Conservation (phyloP, 495 filamentous ascomycete species). For the Barbatosphaeria neglecta region DNA sequence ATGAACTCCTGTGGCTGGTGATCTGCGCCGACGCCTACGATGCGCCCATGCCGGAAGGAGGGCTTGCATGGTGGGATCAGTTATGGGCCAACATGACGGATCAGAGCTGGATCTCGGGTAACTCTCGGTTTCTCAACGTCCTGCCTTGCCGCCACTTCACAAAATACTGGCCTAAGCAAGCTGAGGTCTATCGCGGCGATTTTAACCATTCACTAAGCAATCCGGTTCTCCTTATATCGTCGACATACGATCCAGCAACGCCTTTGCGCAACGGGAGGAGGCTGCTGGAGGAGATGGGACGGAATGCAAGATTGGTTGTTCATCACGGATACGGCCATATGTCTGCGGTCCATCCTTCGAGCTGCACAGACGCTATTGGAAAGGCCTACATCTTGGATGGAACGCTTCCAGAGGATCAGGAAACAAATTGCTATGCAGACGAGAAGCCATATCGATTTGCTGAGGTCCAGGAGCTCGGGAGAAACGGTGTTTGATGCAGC, state of each 20-base stretch:
- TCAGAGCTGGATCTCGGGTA: constrained; percentile 30
- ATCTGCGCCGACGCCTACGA: constrained; percentile 33
- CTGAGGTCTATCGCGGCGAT: constrained; percentile 31
- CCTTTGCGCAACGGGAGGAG: constrained; percentile 32
- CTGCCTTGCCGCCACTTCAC: constrained; percentile 30
- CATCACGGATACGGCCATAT: constrained; percentile 37
- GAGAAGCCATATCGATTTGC: constrained; percentile 24
- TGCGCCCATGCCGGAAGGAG: constrained; percentile 21
- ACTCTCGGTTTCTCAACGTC: constrained; percentile 27
- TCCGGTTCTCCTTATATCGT: constrained; percentile 31
- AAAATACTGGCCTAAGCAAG: constrained; percentile 29
- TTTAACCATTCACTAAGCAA: constrained; percentile 26
- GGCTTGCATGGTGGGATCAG: constrained; percentile 27
- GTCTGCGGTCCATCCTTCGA: constrained; percentile 21
- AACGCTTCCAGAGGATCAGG: constrained; percentile 19
- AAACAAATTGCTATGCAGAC: constrained; percentile 29
- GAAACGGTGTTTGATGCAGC: not conserved
- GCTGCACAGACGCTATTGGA: constrained; percentile 26
- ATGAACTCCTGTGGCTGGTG: constrained; percentile 26
- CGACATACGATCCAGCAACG: constrained; percentile 35
- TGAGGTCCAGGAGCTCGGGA: not conserved
- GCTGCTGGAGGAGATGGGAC: constrained; percentile 28
- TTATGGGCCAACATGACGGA: constrained; percentile 32
- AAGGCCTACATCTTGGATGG: constrained; percentile 26
- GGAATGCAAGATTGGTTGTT: constrained; percentile 28